Base-by-base conservation (phyloP, 805 yeast species). In the Isabelozyma heimii region DNA sequence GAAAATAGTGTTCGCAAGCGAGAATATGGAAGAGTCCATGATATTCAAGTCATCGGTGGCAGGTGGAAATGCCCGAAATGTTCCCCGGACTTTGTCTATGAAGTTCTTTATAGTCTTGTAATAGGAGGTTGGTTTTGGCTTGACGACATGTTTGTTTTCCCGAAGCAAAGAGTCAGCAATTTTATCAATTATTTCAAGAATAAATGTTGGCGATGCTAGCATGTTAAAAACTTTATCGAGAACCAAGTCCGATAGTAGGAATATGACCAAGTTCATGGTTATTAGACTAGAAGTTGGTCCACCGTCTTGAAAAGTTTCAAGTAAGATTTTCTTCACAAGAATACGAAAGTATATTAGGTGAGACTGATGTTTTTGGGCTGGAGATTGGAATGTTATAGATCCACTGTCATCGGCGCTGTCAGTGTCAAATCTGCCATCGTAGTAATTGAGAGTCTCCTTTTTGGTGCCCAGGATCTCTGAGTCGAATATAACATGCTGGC, bases 191-290 rank as follows among this genome's bases (percentile, higher is more conserved):
- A 57, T 50, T 27, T 50, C 56, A n/a, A 66, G 44, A 1, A 69
- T 46, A 45, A 70, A 67, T 7, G 55, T 49, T 0, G 70, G 69
- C 8, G 60, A 45, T 3, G 69, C 50, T 15, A 69, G 45, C 49
- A 60, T 62, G 2, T 49, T 57, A 13, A 67, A 37, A 1, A 62
- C 47, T 43, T 62, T 62, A 14, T 46, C 52, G 17, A 70, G 44
- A 4, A 70, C 65, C 45, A 68, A 50, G 53, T 69, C 73, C 15
- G 67, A 57, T 20, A 66, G 42, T n/a, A 68, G 47, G n/a, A 56
- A 46, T 9, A 49, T 54, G 1, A 64, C 52, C 33, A 69, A 58
- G 40, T 56, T 54, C 37, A 54, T 50, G 3, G 62, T 51, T 2
- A 67, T 67, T 37, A 59, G 56, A 5, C 72, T 65, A 16, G 60